Conservation (phyloP, 2,329 filamentous ascomycete species). For the Epichloe gansuensis region DNA sequence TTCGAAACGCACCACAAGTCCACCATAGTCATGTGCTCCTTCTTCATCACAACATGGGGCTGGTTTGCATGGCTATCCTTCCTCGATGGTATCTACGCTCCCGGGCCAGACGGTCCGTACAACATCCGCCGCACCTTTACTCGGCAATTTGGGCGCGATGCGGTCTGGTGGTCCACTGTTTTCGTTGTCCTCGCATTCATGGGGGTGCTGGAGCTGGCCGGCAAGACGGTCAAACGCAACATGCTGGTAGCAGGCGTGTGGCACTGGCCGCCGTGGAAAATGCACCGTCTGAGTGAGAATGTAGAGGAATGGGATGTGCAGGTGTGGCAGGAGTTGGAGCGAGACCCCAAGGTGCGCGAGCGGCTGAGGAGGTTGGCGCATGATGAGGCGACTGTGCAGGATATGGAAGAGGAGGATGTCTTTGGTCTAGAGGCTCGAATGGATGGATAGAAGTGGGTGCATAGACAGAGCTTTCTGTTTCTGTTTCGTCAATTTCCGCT, state of each 20-base stretch:
- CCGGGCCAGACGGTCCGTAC: conserved; percentile 40
- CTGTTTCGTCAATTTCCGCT: background rate
- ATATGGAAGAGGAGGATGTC: conserved; percentile 11
- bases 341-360: conserved; percentile 32
- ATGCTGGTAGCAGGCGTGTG: conserved; percentile 35
- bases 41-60: conserved; percentile 48
- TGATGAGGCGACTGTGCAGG: conserved; percentile 18
- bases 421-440: conserved; percentile 4
- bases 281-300: conserved; percentile 20
- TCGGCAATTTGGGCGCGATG: conserved; percentile 52
- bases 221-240: conserved; percentile 35
- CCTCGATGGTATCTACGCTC: conserved; percentile 50
- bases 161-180: conserved; percentile 63
- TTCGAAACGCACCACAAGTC: conserved; percentile 72
- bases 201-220: conserved; percentile 52
- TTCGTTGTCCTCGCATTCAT: conserved; percentile 50
- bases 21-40: conserved; percentile 44
- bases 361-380: conserved; percentile 29
- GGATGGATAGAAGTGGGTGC: background rate
- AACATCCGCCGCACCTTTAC: conserved; percentile 57
- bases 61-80: conserved; percentile 68
- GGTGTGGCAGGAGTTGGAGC: conserved; percentile 47
- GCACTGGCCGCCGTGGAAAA: conserved; percentile 33
- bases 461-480: background rate
- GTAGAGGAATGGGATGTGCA: conserved; percentile 40